Percentiles rank a stretch among this genome's conserved stretches.
Conservation (phyloP, 768 basidiomycete species). For the Xerocomellus amylosporus region DNA sequence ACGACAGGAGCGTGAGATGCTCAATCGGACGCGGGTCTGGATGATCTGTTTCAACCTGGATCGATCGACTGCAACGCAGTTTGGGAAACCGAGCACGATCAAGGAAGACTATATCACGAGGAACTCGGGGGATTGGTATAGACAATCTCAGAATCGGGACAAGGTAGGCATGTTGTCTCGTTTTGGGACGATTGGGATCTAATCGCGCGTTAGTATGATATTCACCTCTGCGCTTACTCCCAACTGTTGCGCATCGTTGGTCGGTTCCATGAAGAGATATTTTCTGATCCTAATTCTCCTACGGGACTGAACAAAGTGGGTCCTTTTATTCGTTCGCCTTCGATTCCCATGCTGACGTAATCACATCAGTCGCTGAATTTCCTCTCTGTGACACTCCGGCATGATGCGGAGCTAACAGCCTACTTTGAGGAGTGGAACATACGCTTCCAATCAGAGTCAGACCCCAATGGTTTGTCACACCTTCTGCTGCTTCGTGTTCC, state of each 20-base stretch:
- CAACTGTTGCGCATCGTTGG: slow-evolving; percentile 67
- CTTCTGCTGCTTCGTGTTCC: too few relatives aligned
- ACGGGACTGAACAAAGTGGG: slow-evolving; percentile 67
- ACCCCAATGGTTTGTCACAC: slow-evolving; percentile 46
- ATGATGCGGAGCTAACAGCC: slow-evolving; percentile 54
- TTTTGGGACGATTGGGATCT: background rate
- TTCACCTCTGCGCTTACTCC: slow-evolving; percentile 74
- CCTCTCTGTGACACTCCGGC: slow-evolving; percentile 55
- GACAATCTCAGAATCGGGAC: slow-evolving; percentile 59
- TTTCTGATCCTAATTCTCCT: slow-evolving; percentile 64
- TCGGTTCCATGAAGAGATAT: slow-evolving; percentile 74
- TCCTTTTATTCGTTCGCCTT: background rate
- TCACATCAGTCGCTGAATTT: slow-evolving; percentile 59
- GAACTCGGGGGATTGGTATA: slow-evolving; percentile 73
- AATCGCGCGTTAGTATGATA: slow-evolving; percentile 51
- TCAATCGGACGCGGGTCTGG: slow-evolving; percentile 88
- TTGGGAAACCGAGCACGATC: slow-evolving; percentile 86
- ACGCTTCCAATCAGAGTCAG: slow-evolving; percentile 59
- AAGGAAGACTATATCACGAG: slow-evolving; percentile 81
- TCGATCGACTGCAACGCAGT: slow-evolving; percentile 82
- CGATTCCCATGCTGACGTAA: slow-evolving; percentile 3
- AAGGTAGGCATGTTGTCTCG: slow-evolving; percentile 36
- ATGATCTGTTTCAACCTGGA: slow-evolving; percentile 89
- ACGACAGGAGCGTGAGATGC: slow-evolving; percentile 73
- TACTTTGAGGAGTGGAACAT: slow-evolving; percentile 68